Evolutionary conservation across 805 yeast species (phyloP), one percentile per base, ranked within the genome.

Genomic region (Schwanniomyces sp.): DNA sequence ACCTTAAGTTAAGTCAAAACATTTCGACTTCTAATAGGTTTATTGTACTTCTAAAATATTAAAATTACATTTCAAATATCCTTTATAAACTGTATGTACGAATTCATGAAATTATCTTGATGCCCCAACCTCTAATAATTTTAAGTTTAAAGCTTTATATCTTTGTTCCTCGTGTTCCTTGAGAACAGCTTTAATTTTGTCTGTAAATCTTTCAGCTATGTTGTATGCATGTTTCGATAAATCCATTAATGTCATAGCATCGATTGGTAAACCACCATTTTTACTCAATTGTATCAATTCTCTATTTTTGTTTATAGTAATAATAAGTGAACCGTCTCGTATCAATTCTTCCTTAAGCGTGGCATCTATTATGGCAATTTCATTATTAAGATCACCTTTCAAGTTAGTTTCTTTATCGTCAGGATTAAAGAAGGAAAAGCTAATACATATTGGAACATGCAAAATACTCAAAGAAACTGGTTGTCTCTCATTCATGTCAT

Each of bases 241-340:
- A 24, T 83, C 81, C 74, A 89, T 72, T 43, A 92, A 68, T 24
- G 78, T 70, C 32, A 77, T 59, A 0, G 94, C 89, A 58, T 88
- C 91, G 53, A 92, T 81, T 6, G 91, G 88, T 40, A 88, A 70
- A 0, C 96, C 97, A 43, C 98, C 99, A 28, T 91, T 88, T 61
- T 92, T 94, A 38, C 86, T 78, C 26, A 94, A 76, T 63, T 94
- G 99, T 42, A 96, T 91, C 7, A 94, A 73, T 59, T 94, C 99
- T 54, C 92, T 80, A 62, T 92, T 92, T 56, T 87, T 89, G 64
- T 94, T 94, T 48, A 91, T 68, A 0, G 99, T 90, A 28, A 94
- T 81, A 1, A 96, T 88, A 67, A 92, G 74, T 2, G 81, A 79
- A 21, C 97, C 96, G 40, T 84, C 85, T 50, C 92, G 76, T 17